Evolutionary conservation across 2,329 filamentous ascomycete species (phyloP), one percentile per base, ranked within the genome.

Genomic region (Helotiales sp.): DNA sequence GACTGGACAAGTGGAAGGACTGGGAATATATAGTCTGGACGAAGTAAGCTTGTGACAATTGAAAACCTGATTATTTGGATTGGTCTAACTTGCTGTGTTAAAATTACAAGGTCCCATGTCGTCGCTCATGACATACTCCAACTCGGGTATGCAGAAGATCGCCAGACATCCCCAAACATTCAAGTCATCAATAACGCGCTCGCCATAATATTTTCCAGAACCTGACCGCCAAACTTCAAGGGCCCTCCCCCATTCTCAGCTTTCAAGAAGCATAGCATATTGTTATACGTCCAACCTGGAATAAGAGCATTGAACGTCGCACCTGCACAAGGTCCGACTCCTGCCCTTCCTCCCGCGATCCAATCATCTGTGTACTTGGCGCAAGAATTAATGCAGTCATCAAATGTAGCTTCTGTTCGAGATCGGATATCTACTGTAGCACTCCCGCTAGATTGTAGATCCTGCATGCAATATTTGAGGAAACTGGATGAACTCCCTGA

Each of bases 181-280:
- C 17, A 54, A 4, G 50, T 30, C 6, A 54, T 6, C 17, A 54
- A 32, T 6, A 54, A 7, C 17, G 50, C 28, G 26, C 50, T 54
- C 13, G 50, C 50, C 50, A 54, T 54, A 26, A 54, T 15, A 26
- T 54, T 54, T 26, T 54, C 50, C 50, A 54, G 20, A 8, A 54
- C 50, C 26, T 54, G 50, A 54, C 26, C 32, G 2, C 26, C n/a
- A 15, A 54, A 54, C 3, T 8, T 7, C 50, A 30, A 54, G 15
- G 26, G 26, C 8, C 50, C 50, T 30, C 50, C 50, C 20, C 50
- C 50, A 54, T 54, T 54, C 26, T 54, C 50, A 8, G 50, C 50
- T 32, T 54, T 32, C 50, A 54, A 10, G 11, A n/a, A 54, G 26
- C 50, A 54, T n/a, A 26, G 50, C 15, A 54, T 8, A 20, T 54